Percentiles rank a stretch among this genome's conserved stretches.
phyloP scores from a whole-genome alignment of 2,329 filamentous ascomycete species.

The Arthrobotrys conoides region DNA sequence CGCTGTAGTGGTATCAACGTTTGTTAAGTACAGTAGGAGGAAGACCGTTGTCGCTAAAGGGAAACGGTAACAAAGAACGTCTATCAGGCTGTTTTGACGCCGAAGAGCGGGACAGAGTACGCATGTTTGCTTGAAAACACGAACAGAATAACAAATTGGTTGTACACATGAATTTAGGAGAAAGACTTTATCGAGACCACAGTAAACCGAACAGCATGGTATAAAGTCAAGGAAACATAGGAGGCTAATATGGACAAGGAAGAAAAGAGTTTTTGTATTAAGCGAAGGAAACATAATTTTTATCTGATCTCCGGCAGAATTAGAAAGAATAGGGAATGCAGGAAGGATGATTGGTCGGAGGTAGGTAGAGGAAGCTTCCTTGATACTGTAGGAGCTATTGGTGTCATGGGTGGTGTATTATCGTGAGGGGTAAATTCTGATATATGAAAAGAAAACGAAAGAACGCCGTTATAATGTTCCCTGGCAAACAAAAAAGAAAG shows the following conservation, averaged over 20 bases:
- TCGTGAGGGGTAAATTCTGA: constrained; percentile 41
- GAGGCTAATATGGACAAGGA: constrained; percentile 53
- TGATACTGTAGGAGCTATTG: neutral
- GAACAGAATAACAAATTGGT: constrained; percentile 17
- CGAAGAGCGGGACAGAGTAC: constrained; percentile 20
- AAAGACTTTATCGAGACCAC: constrained; percentile 20
- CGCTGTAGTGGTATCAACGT: constrained; percentile 21
- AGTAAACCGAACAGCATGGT: constrained; percentile 17
- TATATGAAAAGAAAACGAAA: constrained; percentile 41
- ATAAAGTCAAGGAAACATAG: constrained; percentile 6
- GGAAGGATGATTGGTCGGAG: neutral
- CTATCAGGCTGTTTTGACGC: constrained; percentile 13
- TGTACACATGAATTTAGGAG: constrained; percentile 22
- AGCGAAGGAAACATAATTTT: constrained; percentile 37
- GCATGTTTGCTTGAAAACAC: constrained; percentile 17
- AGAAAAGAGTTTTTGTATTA: constrained; percentile 38
- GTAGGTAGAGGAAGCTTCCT: constrained; percentile 7
- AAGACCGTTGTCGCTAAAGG: constrained; percentile 10
- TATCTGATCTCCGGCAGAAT: constrained; percentile 46
- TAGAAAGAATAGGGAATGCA: constrained; percentile 22
- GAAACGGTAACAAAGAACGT: constrained; percentile 10
- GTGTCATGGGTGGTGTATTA: constrained; percentile 32
- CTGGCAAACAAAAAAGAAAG: neutral
- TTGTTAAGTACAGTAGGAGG: constrained; percentile 22
- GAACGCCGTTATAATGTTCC: constrained; percentile 52